Base-by-base conservation (phyloP, 345 rosid genomes). In the Reutealis trisperma region DNA sequence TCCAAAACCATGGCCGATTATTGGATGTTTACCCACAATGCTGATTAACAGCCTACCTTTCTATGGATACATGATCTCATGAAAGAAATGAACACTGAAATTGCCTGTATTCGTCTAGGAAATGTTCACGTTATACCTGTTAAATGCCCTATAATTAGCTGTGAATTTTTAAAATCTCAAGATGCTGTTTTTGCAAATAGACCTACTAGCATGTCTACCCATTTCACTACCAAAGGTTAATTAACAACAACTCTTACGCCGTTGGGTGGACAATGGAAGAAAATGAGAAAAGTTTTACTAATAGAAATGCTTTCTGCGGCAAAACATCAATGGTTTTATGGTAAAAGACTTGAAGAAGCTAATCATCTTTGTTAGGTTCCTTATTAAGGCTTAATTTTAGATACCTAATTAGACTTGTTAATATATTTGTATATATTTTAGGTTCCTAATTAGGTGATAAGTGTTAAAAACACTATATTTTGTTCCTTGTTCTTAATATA, bases 241-340 rank as follows among this genome's bases (percentile, higher is more conserved):
- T 49, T 78, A 41, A 51, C 91, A 12, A 63, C 84, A 5, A 77
- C 60, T 16, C 70, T 85, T 0, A 61, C 5, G n/a, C 89, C 91
- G 24, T 67, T 22, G 0, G 89, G 87, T 4, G 86, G 85, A 0
- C 88, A 87, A 2, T 89, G 88, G 89, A 82, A 76, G 67, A 89
- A 88, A 67, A 87, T 85, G 91, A 85, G 63, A 75, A 79, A 63
- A 70, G 72, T 88, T 9, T 15, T 89, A 18, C 68, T 74, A 4
- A 65, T 73, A 1, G 74, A 82, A 6, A 45, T 89, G 41, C 71
- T 83, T 15, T 77, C 63, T 16, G 75, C 78, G 2, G 66, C 75
- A 2, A 80, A 63, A 63, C 85, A 74, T 13, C 19, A 15, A 13
- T 71, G 63, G 78, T 76, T 67, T 32, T 75, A 52, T 1, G 30